These are phyloP conservation scores for Pseudogymnoascus destructans DNA, from an alignment of 2,329 filamentous ascomycete species.

Conservation along the genomic window DNA sequence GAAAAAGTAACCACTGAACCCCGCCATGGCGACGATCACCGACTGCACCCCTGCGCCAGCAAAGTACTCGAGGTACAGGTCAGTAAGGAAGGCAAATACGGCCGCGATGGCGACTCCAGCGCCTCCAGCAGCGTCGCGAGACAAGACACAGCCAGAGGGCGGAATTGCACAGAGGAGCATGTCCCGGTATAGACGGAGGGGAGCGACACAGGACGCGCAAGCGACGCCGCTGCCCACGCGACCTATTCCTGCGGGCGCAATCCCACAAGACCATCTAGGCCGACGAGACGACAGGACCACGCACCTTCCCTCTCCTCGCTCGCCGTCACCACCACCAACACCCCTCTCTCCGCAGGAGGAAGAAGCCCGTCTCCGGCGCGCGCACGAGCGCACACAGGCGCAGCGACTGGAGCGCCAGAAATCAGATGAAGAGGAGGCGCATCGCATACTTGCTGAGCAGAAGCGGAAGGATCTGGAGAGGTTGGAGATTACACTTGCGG, in stretches of 20 bases:
- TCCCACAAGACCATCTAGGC: conserved; percentile 11
- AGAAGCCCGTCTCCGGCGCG: conserved; percentile 11
- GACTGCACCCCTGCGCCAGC: background rate
- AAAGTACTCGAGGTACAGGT: conserved; percentile 46
- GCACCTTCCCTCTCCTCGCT: conserved; percentile 13
- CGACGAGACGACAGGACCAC: conserved; percentile 1
- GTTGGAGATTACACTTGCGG: conserved; percentile 23
- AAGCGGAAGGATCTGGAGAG: conserved; percentile 26
- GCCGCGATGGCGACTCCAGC: conserved; percentile 18
- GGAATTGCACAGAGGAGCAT: conserved; percentile 26
- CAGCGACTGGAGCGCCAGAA: background rate
- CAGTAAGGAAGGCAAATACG: conserved; percentile 34
- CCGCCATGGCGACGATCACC: conserved; percentile 10
- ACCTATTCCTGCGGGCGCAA: conserved; percentile 11
- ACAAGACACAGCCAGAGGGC: conserved; percentile 17
- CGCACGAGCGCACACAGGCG: conserved; percentile 8
- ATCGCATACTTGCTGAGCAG: conserved; percentile 21
- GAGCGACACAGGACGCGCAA: conserved; percentile 11
- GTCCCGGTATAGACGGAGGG: conserved; percentile 27
- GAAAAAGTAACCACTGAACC: background rate
- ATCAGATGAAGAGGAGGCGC: conserved; percentile 18
- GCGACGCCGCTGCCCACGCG: background rate
- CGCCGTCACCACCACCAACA: conserved; percentile 10
- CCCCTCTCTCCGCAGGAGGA: conserved; percentile 12
- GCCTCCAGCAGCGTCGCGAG: conserved; percentile 17